These are phyloP conservation scores for Cyberlindnera japonica DNA, from an alignment of 805 yeast species.

Conservation along the genomic window DNA sequence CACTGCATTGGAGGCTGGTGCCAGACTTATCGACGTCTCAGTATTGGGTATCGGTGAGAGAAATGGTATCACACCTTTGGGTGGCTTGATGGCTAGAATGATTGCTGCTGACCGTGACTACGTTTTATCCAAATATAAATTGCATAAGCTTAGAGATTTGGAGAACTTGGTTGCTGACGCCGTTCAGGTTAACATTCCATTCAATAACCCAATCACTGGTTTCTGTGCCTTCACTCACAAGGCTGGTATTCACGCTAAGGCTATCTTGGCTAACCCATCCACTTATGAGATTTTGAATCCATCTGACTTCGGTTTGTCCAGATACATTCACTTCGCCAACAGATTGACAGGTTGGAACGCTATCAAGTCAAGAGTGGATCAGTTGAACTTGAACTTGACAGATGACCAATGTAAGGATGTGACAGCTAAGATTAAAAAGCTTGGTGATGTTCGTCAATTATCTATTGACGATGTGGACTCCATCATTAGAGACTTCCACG, in stretches of 20 bases:
- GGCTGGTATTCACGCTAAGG: slow-evolving; percentile 99
- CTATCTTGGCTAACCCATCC: slow-evolving; percentile 96
- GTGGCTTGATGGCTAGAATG: slow-evolving; percentile 99
- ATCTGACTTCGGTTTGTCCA: slow-evolving; percentile 88
- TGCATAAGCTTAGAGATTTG: slow-evolving; percentile 92
- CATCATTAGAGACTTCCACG: slow-evolving; percentile 90
- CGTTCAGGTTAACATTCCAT: slow-evolving; percentile 94
- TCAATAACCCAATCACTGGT: slow-evolving; percentile 98
- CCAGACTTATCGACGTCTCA: slow-evolving; percentile 88
- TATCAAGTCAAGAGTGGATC: slow-evolving; percentile 96
- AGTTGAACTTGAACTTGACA: slow-evolving; percentile 80
- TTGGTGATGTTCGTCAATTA: slow-evolving; percentile 93
- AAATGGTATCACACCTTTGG: slow-evolving; percentile 96
- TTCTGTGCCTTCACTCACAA: slow-evolving; percentile 99
- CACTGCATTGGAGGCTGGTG: slow-evolving; percentile 98
- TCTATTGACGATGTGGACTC: slow-evolving; percentile 97
- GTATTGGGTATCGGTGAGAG: slow-evolving; percentile 98
- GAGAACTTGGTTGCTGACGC: slow-evolving; percentile 97
- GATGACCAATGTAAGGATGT: slow-evolving; percentile 96
- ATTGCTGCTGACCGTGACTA: slow-evolving; percentile 97
- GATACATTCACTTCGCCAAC: slow-evolving; percentile 97
- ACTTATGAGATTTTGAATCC: slow-evolving; percentile 98
- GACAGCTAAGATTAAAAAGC: slow-evolving; percentile 84
- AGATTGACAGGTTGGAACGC: slow-evolving; percentile 99
- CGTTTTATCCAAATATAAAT: slow-evolving; percentile 88